Percentiles rank a stretch among this genome's conserved stretches.
Evolutionary conservation across 208 protist genomes (phyloP).

Genomic region (Naegleria fowleri): DNA sequence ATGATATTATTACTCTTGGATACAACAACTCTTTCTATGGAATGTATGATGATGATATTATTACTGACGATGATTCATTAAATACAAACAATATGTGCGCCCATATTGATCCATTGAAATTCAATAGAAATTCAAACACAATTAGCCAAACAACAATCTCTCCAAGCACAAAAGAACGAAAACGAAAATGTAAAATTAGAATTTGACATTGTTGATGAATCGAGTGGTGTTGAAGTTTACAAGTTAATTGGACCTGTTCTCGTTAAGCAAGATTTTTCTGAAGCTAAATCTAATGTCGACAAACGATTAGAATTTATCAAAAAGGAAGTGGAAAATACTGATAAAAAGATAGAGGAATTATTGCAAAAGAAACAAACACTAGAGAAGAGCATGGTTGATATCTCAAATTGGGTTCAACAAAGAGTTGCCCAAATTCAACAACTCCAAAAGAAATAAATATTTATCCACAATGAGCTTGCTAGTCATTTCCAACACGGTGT

Average conservation of each 20-base stretch:
- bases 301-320: conserved; percentile 44
- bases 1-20: background rate
- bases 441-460: background rate
- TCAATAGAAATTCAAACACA: background rate
- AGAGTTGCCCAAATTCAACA: conserved; percentile 1
- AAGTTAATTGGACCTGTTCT: conserved; percentile 46
- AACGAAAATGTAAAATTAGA: conserved; percentile 38
- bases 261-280: conserved; percentile 33
- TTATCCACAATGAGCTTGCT: background rate
- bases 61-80: too few relatives aligned
- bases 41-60: too few relatives aligned
- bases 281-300: conserved; percentile 37
- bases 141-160: background rate
- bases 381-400: background rate
- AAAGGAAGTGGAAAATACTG: conserved; percentile 16
- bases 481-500: too few relatives aligned
- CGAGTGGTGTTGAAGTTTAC: conserved; percentile 31
- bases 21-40: too few relatives aligned
- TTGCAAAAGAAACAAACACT: background rate
- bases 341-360: background rate
- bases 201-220: conserved; percentile 33
- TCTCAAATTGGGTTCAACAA: conserved; percentile 20
- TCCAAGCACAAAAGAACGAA: conserved; percentile 34
- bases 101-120: background rate
- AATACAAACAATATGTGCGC: too few relatives aligned